Base-by-base conservation (phyloP, 371 early-diverging fungal species). In the Actinomortierella ambigua region DNA sequence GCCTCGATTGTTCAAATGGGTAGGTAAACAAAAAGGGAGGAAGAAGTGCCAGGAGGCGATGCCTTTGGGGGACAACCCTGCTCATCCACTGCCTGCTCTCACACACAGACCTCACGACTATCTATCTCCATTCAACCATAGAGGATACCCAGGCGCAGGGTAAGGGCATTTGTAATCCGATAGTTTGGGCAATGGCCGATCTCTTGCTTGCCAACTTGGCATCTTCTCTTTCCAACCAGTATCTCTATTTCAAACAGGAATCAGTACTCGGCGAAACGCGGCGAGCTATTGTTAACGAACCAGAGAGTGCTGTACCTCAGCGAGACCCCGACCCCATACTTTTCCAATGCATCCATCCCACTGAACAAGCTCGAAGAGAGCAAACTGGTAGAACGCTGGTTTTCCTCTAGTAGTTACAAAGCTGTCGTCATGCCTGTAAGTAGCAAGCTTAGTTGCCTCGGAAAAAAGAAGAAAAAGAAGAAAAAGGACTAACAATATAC, bases 101-200 rank as follows among this genome's bases (percentile, higher is more conserved):
- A 46, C 46, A 20, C 39, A n/a, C 13, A 39, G 17, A 11, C 4
- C 34, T 9, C 22, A 15, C 24, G 40, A 20, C 15, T 13, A 18
- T 42, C 20, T 6, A 11, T 15, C 1, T 26, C 41, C 42, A 23
- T 17, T 42, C 24, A 23, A 40, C 22, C 20, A n/a, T 41, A 54
- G 54, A n/a, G 73, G 73, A 40, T 73, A 73, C 17, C 73, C 73
- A 28, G 73, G 73, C 2, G 73, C 73, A 27, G 71, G 71, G 71
- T 65, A 53, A 55, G 55, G n/a, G 15, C 29, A 4, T 55, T 22
- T 43, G 17, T n/a, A n/a, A n/a, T n/a, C n/a, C n/a, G n/a, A n/a
- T n/a, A n/a, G n/a, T n/a, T n/a, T n/a, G n/a, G n/a, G n/a, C n/a
- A n/a, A n/a, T n/a, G n/a, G n/a, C n/a, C n/a, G n/a, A n/a, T n/a